These are phyloP conservation scores for Novymonas esmeraldas DNA, from an alignment of 208 protist species.

Conservation along the genomic window DNA sequence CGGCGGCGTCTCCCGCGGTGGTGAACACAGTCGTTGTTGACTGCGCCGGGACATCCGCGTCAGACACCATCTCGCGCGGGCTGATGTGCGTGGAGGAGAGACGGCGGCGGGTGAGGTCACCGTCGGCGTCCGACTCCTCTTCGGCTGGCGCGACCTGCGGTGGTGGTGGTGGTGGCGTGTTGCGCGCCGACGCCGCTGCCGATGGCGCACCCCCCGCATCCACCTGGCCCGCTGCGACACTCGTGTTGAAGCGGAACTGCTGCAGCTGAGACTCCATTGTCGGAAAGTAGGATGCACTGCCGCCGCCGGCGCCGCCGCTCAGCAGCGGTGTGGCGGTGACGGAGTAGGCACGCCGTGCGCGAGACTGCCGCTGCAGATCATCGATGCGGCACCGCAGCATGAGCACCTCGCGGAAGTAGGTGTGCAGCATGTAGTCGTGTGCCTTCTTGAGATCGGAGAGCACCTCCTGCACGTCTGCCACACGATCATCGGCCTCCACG, in stretches of 20 bases:
- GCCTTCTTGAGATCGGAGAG: slow-evolving; percentile 48
- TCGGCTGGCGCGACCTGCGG: not conserved
- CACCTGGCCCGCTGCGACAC: not conserved
- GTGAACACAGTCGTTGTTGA: no score
- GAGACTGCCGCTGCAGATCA: slow-evolving; percentile 37
- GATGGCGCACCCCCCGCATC: not conserved
- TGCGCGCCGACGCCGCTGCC: not conserved
- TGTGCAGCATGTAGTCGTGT: slow-evolving; percentile 86
- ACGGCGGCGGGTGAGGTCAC: not conserved
- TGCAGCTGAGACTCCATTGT: slow-evolving; percentile 25
- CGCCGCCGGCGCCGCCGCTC: not conserved
- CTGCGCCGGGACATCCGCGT: not conserved
- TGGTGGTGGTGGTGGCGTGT: not conserved
- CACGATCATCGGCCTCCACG: slow-evolving; percentile 14
- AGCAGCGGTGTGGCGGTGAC: not conserved
- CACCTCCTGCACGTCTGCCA: slow-evolving; percentile 27
- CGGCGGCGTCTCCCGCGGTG: not conserved
- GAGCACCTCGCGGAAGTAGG: slow-evolving; percentile 84
- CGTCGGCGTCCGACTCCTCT: not conserved
- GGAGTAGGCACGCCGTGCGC: slow-evolving; percentile 15
- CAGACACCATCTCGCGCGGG: not conserved
- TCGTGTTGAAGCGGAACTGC: slow-evolving; percentile 19
- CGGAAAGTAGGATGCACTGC: not conserved
- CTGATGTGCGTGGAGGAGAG: not conserved
- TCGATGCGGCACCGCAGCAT: slow-evolving; percentile 63